Percentiles rank a stretch among this genome's conserved stretches.
Evolutionary conservation across 768 basidiomycete genomes (phyloP).

Genomic region (Boletus speciosus): DNA sequence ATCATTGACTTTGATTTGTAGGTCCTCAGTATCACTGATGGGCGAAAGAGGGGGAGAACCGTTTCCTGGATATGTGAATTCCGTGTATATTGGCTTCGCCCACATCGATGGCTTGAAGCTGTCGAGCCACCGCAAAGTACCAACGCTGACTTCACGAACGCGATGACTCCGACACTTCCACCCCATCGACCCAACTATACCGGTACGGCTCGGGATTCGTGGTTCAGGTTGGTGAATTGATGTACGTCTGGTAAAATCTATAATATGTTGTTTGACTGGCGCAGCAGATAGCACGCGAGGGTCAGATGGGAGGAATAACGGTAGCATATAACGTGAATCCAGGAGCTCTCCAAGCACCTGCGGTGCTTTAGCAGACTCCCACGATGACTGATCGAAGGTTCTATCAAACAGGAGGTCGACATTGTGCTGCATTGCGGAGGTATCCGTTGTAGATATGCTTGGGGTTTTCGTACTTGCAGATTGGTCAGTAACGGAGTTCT

Average conservation of each 20-base stretch:
- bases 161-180: slow-evolving; percentile 61
- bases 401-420: slow-evolving; percentile 84
- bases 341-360: slow-evolving; percentile 86
- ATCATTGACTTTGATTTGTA: slow-evolving; percentile 40
- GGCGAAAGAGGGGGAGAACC: slow-evolving; percentile 25
- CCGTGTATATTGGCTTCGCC: slow-evolving; percentile 40
- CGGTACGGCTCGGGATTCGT: slow-evolving; percentile 40
- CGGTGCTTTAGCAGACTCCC: slow-evolving; percentile 76
- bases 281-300: slow-evolving; percentile 71
- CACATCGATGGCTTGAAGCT: slow-evolving; percentile 57
- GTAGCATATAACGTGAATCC: slow-evolving; percentile 92
- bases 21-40: slow-evolving; percentile 31
- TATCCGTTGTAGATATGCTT: slow-evolving; percentile 34
- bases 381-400: slow-evolving; percentile 56
- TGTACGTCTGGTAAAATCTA: slow-evolving; percentile 14
- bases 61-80: slow-evolving; percentile 35
- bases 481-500: slow-evolving; percentile 38
- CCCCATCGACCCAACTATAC: slow-evolving; percentile 40
- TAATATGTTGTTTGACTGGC: slow-evolving; percentile 42
- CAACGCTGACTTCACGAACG: slow-evolving; percentile 58
- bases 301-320: slow-evolving; percentile 78
- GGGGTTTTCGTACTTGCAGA: slow-evolving; percentile 30
- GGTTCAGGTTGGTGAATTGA: slow-evolving; percentile 26
- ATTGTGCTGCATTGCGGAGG: slow-evolving; percentile 42
- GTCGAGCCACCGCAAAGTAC: slow-evolving; percentile 68